Evolutionary conservation across 441 rosid species (phyloP), one percentile per base, ranked within the genome.

Genomic region (Cnidoscolus chayamansa): DNA sequence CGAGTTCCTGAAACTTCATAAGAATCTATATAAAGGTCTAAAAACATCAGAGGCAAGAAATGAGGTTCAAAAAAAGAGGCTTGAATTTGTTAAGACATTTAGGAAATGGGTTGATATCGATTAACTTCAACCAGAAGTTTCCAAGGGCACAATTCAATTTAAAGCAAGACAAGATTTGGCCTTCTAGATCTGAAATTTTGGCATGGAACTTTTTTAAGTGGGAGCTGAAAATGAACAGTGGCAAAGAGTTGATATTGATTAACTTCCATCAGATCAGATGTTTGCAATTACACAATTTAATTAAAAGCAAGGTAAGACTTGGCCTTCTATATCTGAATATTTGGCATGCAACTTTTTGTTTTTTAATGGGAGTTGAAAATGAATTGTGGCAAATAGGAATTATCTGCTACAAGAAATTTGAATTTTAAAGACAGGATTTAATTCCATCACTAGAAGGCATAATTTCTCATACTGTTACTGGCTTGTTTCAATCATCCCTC

Each of bases 1-100:
- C 7, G 94, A 90, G 86, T 93, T 84, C 81, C 73, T 80, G 74
- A 91, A 84, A 87, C 86, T 81, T 76, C 96, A 91, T 77, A 84
- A 84, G 79, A 80, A 86, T 84, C 88, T 93, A 20, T 93, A 90
- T 71, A 75, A 81, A 84, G 81, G 67, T 72, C 72, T 91, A 65
- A 85, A 77, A 79, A 86, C 82, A 67, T 79, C 81, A 1, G 78
- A 86, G 53, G 85, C 86, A 61, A 80, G 80, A 63, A 86, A 81
- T 54, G 94, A 90, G 65, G 89, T 85, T 76, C 96, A 90, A 81
- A 79, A 79, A 0, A 80, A 78, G 81, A 90, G 97, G 82, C 69
- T 91, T 61, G 84, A 83, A 70, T 81, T 81, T 77, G 94, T 91
- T 53, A 63, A 53, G 54, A 73, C 81, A 25, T 91, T 91, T 58